Evolutionary conservation across 2,329 filamentous ascomycete species (phyloP).

Genomic region (Aulographum hederae): DNA sequence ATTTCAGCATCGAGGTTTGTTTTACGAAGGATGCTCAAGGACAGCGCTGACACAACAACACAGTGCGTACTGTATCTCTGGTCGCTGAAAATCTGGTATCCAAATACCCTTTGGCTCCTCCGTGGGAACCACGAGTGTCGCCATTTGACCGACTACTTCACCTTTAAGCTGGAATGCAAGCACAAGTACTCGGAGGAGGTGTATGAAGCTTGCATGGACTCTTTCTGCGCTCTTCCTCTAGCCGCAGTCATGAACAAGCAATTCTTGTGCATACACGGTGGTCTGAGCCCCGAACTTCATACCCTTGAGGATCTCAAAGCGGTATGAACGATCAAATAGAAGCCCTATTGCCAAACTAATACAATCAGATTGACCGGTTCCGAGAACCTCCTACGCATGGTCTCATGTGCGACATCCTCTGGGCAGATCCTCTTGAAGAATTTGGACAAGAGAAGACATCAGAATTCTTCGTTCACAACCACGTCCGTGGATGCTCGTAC

Average conservation of each 20-base stretch:
- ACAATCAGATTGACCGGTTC: conserved; percentile 75
- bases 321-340: conserved; percentile 25
- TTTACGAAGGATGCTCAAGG: not conserved
- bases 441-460: conserved; percentile 98
- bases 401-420: conserved; percentile 97
- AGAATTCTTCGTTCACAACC: conserved; percentile 95
- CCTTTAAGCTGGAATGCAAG: conserved; percentile 98
- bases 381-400: conserved; percentile 93
- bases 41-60: not conserved
- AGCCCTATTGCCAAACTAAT: conserved; percentile 9
- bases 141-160: conserved; percentile 98
- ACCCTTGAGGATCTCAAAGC: conserved; percentile 86
- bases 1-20: conserved; percentile 84
- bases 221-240: conserved; percentile 83
- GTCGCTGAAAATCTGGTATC: conserved; percentile 98
- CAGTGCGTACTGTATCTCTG: conserved; percentile 91
- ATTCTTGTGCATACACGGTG: conserved; percentile 95
- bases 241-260: conserved; percentile 99
- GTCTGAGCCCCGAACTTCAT: conserved; percentile 86
- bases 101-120: conserved; percentile 89
- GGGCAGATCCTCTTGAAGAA: conserved; percentile 94
- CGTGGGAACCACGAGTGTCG: conserved; percentile 97
- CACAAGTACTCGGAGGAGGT: conserved; percentile 96
- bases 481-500: conserved; percentile 95
- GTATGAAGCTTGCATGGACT: conserved; percentile 97